Conservation (phyloP, 2,329 filamentous ascomycete genomes). For the Apiospora pterosperma region DNA sequence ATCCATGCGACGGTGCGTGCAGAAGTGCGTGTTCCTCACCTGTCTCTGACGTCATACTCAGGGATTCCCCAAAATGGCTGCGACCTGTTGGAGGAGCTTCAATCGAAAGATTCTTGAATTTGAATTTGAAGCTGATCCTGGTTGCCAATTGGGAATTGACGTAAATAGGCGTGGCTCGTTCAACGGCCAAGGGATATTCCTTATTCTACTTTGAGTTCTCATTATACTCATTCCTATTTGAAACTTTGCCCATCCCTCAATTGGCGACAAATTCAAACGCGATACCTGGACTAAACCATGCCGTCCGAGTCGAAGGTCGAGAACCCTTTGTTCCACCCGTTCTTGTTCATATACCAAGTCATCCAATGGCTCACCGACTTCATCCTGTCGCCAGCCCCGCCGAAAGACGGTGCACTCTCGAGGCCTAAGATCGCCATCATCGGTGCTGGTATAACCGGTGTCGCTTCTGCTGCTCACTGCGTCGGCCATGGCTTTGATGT, state of each 20-base stretch:
- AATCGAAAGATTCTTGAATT: not conserved
- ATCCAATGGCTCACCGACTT: slow-evolving; percentile 3
- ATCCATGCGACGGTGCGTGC: not conserved
- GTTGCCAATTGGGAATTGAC: not conserved
- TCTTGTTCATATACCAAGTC: not conserved
- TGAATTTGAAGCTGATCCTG: no score
- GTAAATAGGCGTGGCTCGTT: no score
- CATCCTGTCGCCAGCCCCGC: slow-evolving; percentile 67
- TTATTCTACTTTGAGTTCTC: no score
- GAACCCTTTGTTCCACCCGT: slow-evolving; percentile 1
- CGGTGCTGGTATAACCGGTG: slow-evolving; percentile 68
- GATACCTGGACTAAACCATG: no score
- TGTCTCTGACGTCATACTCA: not conserved
- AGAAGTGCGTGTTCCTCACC: not conserved
- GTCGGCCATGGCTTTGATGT: slow-evolving; percentile 84
- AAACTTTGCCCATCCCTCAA: no score
- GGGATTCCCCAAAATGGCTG: not conserved
- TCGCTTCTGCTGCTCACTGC: slow-evolving; percentile 78
- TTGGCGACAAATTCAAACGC: no score
- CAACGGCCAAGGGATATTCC: no score
- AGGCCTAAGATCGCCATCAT: slow-evolving; percentile 67
- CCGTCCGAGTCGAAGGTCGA: not conserved
- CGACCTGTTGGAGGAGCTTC: not conserved
- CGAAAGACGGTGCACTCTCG: slow-evolving; percentile 51
- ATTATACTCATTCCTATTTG: no score